A percentile compares a stretch with the other conserved stretches of the same genome.
Conservation (phyloP, 2,329 filamentous ascomycete genomes). For the Ceratocystis huliohia region DNA sequence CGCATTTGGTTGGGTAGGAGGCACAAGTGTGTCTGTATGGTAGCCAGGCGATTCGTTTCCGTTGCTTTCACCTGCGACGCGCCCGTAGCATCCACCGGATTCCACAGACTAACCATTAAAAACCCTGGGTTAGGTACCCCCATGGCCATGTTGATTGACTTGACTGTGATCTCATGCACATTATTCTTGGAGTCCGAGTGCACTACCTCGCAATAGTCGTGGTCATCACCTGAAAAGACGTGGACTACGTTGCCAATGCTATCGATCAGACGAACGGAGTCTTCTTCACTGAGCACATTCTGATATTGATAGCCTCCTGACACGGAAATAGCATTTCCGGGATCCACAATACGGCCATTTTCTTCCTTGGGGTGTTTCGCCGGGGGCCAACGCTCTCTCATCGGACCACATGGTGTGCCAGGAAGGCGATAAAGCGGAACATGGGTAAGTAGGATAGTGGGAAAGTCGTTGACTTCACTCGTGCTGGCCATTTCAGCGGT, state of each 20-base stretch:
- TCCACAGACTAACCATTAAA: slow-evolving; percentile 79
- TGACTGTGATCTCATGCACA: slow-evolving; percentile 80
- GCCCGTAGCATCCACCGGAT: slow-evolving; percentile 53
- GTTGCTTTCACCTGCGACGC: slow-evolving; percentile 11
- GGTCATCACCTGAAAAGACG: slow-evolving; percentile 91
- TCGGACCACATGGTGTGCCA: slow-evolving; percentile 75
- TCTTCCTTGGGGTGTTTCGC: slow-evolving; percentile 37
- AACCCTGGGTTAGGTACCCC: slow-evolving; percentile 81
- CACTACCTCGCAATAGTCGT: slow-evolving; percentile 88
- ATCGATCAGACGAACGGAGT: slow-evolving; percentile 63
- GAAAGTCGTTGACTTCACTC: slow-evolving; percentile 51
- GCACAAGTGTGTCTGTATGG: slow-evolving; percentile 80
- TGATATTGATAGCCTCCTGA: slow-evolving; percentile 85
- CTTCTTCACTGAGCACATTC: slow-evolving; percentile 68
- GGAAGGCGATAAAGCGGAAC: slow-evolving; percentile 75
- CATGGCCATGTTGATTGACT: slow-evolving; percentile 93
- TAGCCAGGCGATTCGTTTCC: slow-evolving; percentile 34
- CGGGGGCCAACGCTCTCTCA: slow-evolving; percentile 73
- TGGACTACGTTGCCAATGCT: slow-evolving; percentile 71
- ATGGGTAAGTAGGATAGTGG: slow-evolving; percentile 79
- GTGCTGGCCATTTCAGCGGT: slow-evolving; percentile 24
- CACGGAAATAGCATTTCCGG: slow-evolving; percentile 67
- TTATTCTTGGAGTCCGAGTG: slow-evolving; percentile 57
- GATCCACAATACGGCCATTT: slow-evolving; percentile 34
- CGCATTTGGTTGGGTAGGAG: slow-evolving; percentile 77